Evolutionary conservation across 2,329 filamentous ascomycete species (phyloP).

Genomic region (Xylariaceae sp.): DNA sequence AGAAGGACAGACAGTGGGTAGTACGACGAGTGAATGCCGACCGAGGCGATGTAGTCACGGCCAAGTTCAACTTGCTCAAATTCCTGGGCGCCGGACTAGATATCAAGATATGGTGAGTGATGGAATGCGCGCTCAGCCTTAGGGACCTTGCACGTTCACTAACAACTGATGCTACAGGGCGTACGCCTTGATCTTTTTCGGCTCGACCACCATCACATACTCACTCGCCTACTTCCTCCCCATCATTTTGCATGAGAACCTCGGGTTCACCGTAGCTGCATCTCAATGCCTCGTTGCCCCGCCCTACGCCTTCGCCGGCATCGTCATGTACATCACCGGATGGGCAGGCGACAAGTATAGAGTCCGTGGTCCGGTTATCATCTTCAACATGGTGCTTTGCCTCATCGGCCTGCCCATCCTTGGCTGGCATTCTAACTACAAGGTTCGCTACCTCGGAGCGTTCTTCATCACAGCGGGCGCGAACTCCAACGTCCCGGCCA

Average conservation of each 20-base stretch:
- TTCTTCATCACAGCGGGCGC: slow-evolving; percentile 75
- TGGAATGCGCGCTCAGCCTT: too few species aligned
- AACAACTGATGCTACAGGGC: slow-evolving; percentile 51
- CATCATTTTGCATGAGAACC: slow-evolving; percentile 62
- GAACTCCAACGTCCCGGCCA: slow-evolving; percentile 72
- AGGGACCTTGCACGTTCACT: slow-evolving; percentile 35
- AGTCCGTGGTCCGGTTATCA: slow-evolving; percentile 63
- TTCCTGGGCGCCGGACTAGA: slow-evolving; percentile 39
- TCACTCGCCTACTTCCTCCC: slow-evolving; percentile 77
- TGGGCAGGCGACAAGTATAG: slow-evolving; percentile 67
- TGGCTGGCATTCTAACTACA: slow-evolving; percentile 58
- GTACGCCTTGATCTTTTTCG: slow-evolving; percentile 60
- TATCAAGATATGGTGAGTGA: slow-evolving; percentile 41
- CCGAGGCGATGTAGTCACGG: slow-evolving; percentile 46
- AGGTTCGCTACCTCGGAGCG: slow-evolving; percentile 68
- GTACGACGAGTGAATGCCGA: slow-evolving; percentile 42
- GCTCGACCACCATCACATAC: slow-evolving; percentile 70
- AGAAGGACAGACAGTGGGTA: slow-evolving; percentile 37
- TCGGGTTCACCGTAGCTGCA: slow-evolving; percentile 62
- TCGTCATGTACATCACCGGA: slow-evolving; percentile 58
- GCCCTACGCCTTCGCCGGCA: slow-evolving; percentile 63
- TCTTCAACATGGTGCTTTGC: slow-evolving; percentile 63
- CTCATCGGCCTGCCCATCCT: slow-evolving; percentile 71
- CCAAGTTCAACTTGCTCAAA: slow-evolving; percentile 40
- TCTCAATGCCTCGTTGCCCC: slow-evolving; percentile 72